These are phyloP conservation scores for Potentilla sterilis DNA, from an alignment of 306 rosid species.

Conservation along the genomic window DNA sequence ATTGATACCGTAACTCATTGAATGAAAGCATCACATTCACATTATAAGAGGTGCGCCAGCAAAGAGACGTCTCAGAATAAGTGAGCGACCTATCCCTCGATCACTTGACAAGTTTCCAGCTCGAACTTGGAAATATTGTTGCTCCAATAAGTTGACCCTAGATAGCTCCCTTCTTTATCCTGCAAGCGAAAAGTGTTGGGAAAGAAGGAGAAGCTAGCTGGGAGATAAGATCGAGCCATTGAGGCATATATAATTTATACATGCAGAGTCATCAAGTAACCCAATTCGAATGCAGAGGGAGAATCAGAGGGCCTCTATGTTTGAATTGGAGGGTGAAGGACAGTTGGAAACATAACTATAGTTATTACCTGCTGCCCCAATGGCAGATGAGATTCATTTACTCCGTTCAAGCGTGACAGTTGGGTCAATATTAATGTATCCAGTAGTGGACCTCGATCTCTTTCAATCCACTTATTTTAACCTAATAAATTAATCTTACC, in stretches of 20 bases:
- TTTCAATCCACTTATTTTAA: not conserved
- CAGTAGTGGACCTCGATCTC: not conserved
- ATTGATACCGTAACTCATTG: not conserved
- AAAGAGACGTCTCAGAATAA: not conserved
- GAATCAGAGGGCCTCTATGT: conserved; percentile 1
- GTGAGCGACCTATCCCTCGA: not conserved
- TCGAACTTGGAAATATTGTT: not conserved
- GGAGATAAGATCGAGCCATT: not conserved
- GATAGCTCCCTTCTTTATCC: not conserved
- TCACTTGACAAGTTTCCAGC: not conserved
- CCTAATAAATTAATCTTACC: not conserved
- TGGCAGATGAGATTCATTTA: conserved; percentile 46
- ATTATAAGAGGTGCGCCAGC: not conserved
- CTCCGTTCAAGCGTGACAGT: conserved; percentile 32
- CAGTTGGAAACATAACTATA: conserved; percentile 40
- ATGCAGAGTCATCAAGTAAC: conserved; percentile 24
- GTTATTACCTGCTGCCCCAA: conserved; percentile 15
- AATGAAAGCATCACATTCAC: conserved; percentile 6
- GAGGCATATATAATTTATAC: not conserved
- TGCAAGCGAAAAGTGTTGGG: not conserved
- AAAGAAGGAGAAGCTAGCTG: not conserved
- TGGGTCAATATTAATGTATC: conserved; percentile 11
- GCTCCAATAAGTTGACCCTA: not conserved
- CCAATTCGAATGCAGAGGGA: conserved; percentile 16
- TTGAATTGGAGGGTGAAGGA: conserved; percentile 13